These are phyloP conservation scores for Gloeopeniophorella convolvens DNA, from an alignment of 768 basidiomycete genomes.

Conservation along the genomic window DNA sequence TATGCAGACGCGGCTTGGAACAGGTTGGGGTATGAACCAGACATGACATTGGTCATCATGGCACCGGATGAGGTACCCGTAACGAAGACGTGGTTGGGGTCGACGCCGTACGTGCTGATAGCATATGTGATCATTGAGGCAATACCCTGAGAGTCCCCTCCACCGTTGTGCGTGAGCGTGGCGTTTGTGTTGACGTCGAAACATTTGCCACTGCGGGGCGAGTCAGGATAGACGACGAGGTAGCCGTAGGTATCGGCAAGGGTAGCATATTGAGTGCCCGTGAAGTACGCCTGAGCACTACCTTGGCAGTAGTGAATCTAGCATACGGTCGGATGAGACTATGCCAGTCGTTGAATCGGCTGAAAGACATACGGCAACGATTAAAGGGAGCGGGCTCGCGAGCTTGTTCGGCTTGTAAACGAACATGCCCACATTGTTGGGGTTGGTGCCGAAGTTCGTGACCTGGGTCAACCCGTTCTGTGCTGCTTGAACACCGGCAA, in stretches of 20 bases:
- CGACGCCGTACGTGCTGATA: conserved; percentile 41
- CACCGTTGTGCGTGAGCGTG: conserved; percentile 49
- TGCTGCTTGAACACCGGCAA: no score
- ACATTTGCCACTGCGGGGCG: conserved; percentile 34
- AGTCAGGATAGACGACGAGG: conserved; percentile 40
- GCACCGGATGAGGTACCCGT: conserved; percentile 48
- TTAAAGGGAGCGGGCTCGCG: conserved; percentile 34
- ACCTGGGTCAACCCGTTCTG: no score
- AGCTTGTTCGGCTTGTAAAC: conserved; percentile 29
- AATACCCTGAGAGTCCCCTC: conserved; percentile 49
- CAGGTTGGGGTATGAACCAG: conserved; percentile 38
- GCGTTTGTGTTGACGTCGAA: conserved; percentile 47
- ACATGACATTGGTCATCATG: conserved; percentile 57
- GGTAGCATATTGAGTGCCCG: conserved; percentile 41
- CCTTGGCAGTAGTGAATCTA: conserved; percentile 48
- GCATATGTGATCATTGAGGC: conserved; percentile 42
- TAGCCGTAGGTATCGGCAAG: conserved; percentile 43
- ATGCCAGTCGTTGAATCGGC: no score
- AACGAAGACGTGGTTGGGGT: conserved; percentile 40
- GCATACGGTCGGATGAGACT: no score
- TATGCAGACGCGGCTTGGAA: conserved; percentile 43
- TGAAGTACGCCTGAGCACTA: conserved; percentile 45
- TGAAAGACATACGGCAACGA: conserved; percentile 42
- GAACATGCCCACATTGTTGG: conserved; percentile 45
- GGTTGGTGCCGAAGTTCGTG: conserved; percentile 45